phyloP scores from a whole-genome alignment of 2,329 filamentous ascomycete genomes.

The Epichloe typhina region DNA sequence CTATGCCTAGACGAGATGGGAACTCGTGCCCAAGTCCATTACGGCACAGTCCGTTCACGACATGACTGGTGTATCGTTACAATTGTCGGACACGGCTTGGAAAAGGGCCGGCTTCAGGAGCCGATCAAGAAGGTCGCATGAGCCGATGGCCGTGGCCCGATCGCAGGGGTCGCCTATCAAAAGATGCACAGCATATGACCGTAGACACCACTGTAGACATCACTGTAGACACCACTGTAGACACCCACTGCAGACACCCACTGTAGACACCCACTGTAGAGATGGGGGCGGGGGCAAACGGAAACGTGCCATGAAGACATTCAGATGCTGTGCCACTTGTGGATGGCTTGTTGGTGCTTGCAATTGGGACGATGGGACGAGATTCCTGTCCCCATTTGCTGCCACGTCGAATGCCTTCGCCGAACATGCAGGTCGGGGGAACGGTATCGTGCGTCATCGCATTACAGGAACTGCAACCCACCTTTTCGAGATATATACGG shows the following conservation, averaged over 20 bases:
- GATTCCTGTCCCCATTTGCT: background rate
- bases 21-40: background rate
- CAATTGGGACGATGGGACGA: background rate
- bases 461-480: too few species aligned
- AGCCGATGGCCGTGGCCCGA: constrained; percentile 1
- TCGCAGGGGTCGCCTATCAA: background rate
- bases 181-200: constrained; percentile 2
- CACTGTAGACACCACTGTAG: too few species aligned
- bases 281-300: too few species aligned
- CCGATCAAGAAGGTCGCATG: background rate
- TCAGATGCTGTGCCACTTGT: background rate
- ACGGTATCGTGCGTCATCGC: background rate
- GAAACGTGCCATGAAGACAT: too few species aligned
- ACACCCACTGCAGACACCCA: too few species aligned
- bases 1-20: too few species aligned
- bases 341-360: background rate
- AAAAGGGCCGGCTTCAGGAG: background rate
- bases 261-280: too few species aligned
- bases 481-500: background rate
- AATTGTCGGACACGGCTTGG: background rate
- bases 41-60: too few species aligned
- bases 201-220: too few species aligned
- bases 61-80: too few species aligned
- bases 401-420: background rate
- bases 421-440: background rate